Base-by-base conservation (phyloP, 352 stramenopile species). In the Pilasporangium apinafurcum region DNA sequence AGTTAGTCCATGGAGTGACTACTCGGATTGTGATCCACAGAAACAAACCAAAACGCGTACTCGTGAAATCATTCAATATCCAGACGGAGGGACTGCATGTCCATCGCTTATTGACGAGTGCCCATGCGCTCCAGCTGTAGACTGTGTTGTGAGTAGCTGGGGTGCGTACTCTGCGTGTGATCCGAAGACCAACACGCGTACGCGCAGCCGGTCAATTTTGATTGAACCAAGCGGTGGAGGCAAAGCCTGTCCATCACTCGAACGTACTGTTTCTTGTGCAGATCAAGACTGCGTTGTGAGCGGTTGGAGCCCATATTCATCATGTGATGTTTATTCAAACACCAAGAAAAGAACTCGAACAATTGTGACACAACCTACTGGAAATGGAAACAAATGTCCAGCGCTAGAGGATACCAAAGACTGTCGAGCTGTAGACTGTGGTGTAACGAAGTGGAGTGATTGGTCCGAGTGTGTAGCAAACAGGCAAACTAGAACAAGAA, bases 121-220 rank as follows among this genome's bases (percentile, higher is more conserved):
- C 18, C 22, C 37, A 1, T 87, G 75, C 25, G 53, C 34, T 0
- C 34, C 45, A 0, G 33, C 65, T 9, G 54, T 84, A 4, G 56
- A 85, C 46, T 87, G 74, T 31, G 60, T 74, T 8, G 57, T 85
- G 17, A 73, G 65, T 13, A 40, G 40, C 10, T 87, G 71, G 68
- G 47, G 66, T 1, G 48, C 48, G 26, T 85, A 64, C 39, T 32
- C 16, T 1, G 13, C 46, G 1, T 87, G 71, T 36, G 62, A 77
- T 9, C 46, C 53, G 1, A 14, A 43, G n/a, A 60, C 46, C 0
- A 53, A 57, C 35, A 66, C 53, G 6, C 55, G 60, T 6, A 69
- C 58, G 2, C 56, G 51, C 13, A 54, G 36, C 16, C 66, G 74
- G 0, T 48, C 54, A 9, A 62, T 87, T 24, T 1, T 75, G 1